Percentiles rank a stretch among this genome's conserved stretches.
phyloP scores from a whole-genome alignment of 2,329 filamentous ascomycete species.

The Colletotrichum echinochloae region DNA sequence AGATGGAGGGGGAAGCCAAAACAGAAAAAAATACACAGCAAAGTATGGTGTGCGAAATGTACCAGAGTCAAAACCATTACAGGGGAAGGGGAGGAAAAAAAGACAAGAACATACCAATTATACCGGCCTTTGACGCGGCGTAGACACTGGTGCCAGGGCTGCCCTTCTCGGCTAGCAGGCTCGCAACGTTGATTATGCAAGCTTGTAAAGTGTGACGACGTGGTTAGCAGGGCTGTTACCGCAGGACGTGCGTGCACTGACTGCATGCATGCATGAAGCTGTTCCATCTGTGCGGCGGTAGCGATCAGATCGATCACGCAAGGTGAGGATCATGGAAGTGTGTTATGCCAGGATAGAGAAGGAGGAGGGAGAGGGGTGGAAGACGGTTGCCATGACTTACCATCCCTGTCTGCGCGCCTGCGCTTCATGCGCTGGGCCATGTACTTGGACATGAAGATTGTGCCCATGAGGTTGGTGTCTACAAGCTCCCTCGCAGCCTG shows the following conservation, averaged over 20 bases:
- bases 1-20: conserved; percentile 2
- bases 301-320: conserved; percentile 21
- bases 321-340: conserved; percentile 11
- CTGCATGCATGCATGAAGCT: conserved; percentile 1
- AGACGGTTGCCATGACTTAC: conserved; percentile 42
- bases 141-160: conserved; percentile 80
- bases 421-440: conserved; percentile 62
- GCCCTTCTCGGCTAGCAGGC: conserved; percentile 76
- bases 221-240: conserved; percentile 25
- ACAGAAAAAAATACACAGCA: conserved; percentile 10
- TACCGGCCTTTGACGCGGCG: conserved; percentile 83
- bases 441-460: conserved; percentile 71
- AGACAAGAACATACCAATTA: conserved; percentile 68
- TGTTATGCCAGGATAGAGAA: neutral
- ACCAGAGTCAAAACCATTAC: conserved; percentile 24
- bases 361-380: neutral
- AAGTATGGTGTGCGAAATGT: neutral
- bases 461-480: conserved; percentile 76
- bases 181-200: conserved; percentile 86
- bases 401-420: conserved; percentile 42
- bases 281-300: conserved; percentile 11
- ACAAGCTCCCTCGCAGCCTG: conserved; percentile 69
- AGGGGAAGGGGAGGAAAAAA: neutral
- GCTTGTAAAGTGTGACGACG: conserved; percentile 50
- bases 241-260: conserved; percentile 9